A percentile compares a stretch with the other conserved stretches of the same genome.
Evolutionary conservation across 441 rosid species (phyloP).

Genomic region (Syzygium malaccense): DNA sequence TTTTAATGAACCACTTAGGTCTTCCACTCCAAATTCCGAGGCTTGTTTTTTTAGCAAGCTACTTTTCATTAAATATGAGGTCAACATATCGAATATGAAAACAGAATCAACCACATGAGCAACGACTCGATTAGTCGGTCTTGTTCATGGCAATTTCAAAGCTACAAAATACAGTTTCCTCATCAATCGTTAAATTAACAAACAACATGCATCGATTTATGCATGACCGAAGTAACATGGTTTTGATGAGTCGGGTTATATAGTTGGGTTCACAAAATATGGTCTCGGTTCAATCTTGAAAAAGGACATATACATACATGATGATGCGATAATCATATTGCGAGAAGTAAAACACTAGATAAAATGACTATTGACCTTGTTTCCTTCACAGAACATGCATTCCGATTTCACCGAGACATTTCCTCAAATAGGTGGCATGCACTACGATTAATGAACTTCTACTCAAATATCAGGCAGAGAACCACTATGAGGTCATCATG

Average conservation of each 20-base stretch:
- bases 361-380: background rate
- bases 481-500: background rate
- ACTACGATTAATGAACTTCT: background rate
- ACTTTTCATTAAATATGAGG: too few relatives aligned
- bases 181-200: fast-evolving
- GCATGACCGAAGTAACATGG: background rate
- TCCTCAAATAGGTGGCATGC: background rate
- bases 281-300: background rate
- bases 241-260: background rate
- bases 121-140: background rate
- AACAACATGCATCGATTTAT: too few relatives aligned
- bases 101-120: background rate
- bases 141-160: background rate
- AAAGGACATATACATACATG: background rate
- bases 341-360: background rate
- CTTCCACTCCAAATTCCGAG: too few relatives aligned
- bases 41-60: too few relatives aligned
- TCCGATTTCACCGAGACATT: background rate
- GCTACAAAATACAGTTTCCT: too few relatives aligned
- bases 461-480: background rate
- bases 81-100: background rate
- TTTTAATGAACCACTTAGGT: too few relatives aligned
- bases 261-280: background rate
- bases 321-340: background rate
- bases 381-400: background rate